Evolutionary conservation across 768 basidiomycete species (phyloP).

Genomic region (Collybia mongolica): DNA sequence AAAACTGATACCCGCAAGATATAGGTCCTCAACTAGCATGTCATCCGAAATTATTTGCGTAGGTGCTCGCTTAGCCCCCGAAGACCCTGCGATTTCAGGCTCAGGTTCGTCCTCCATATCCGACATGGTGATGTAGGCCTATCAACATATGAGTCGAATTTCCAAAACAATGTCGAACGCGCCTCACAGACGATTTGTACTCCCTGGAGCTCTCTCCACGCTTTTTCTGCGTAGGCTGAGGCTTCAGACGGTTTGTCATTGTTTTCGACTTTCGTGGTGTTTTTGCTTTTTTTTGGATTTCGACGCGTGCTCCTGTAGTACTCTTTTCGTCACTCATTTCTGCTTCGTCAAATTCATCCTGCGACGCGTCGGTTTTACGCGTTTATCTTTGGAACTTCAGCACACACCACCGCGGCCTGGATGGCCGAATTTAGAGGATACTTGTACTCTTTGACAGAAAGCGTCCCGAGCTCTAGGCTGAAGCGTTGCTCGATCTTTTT

Average conservation of each 20-base stretch:
- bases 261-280: background rate
- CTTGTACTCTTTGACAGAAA: slow-evolving; percentile 47
- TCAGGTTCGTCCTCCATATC: slow-evolving; percentile 31
- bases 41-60: background rate
- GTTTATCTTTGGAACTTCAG: background rate
- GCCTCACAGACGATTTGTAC: slow-evolving; percentile 38
- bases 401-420: slow-evolving; percentile 32
- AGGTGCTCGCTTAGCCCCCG: background rate
- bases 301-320: slow-evolving; percentile 3
- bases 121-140: slow-evolving; percentile 35
- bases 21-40: too few species aligned
- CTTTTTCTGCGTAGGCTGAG: slow-evolving; percentile 11
- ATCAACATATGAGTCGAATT: slow-evolving; percentile 12
- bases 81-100: background rate
- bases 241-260: background rate
- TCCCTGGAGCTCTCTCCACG: slow-evolving; percentile 16
- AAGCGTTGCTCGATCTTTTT: slow-evolving; percentile 46
- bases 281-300: slow-evolving; percentile 3
- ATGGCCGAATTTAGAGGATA: slow-evolving; percentile 41
- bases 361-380: background rate
- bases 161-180: background rate
- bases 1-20: too few species aligned
- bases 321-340: slow-evolving; percentile 1
- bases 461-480: slow-evolving; percentile 37
- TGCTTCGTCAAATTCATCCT: slow-evolving; percentile 4